phyloP scores from a whole-genome alignment of 2,329 filamentous ascomycete genomes.

The Aureobasidium namibiae region DNA sequence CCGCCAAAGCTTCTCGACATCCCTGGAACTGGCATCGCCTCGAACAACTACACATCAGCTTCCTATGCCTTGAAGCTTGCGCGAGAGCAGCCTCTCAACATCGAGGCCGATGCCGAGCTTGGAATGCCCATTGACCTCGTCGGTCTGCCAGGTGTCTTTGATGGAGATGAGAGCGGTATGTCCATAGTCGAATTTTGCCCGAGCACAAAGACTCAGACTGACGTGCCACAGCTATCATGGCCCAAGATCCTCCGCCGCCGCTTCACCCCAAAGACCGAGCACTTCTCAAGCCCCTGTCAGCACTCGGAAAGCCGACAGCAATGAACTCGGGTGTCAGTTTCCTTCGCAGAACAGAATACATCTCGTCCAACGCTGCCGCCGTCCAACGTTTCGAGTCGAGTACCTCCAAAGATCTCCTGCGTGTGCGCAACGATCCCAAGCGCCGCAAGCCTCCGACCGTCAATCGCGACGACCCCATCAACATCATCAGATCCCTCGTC shows the following conservation, averaged over 20 bases:
- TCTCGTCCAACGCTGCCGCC: conserved; percentile 48
- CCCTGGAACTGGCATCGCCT: conserved; percentile 81
- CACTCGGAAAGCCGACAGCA: conserved; percentile 74
- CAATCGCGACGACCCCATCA: conserved; percentile 49
- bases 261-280: conserved; percentile 77
- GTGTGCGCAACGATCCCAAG: conserved; percentile 33
- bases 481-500: conserved; percentile 52
- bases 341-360: conserved; percentile 92
- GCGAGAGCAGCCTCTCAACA: conserved; percentile 86
- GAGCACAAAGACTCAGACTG: neutral
- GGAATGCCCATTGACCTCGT: conserved; percentile 96
- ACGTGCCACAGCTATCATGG: conserved; percentile 41
- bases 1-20: conserved; percentile 96
- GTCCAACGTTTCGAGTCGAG: conserved; percentile 41
- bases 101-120: conserved; percentile 94
- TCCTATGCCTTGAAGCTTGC: conserved; percentile 83
- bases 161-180: conserved; percentile 87
- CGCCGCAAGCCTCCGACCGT: conserved; percentile 30
- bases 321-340: conserved; percentile 79
- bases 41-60: conserved; percentile 81
- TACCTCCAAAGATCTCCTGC: conserved; percentile 44
- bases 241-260: conserved; percentile 59
- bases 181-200: conserved; percentile 6
- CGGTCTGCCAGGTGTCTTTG: conserved; percentile 88
- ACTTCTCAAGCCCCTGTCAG: conserved; percentile 73